Evolutionary conservation across 139 green algal species (phyloP).

Genomic region (Chlamydomonas sp.): DNA sequence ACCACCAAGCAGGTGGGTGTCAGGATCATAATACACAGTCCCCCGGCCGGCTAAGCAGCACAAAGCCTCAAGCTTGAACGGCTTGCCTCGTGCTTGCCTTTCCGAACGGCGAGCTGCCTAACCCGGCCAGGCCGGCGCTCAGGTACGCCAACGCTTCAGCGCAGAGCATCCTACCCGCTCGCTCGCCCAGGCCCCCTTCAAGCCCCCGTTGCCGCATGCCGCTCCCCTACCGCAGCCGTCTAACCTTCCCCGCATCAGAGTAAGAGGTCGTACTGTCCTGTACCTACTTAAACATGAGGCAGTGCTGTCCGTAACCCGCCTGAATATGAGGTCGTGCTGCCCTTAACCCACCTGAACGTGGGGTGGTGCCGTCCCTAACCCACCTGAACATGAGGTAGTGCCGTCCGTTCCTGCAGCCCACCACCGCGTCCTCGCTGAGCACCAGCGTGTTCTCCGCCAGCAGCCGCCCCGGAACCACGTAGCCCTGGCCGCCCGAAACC

Average conservation of each 20-base stretch:
- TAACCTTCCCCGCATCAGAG: too few species aligned
- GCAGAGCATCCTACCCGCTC: too few species aligned
- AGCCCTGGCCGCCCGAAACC: constrained; percentile 50
- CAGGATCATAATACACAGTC: neutral
- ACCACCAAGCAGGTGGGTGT: neutral
- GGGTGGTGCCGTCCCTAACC: neutral
- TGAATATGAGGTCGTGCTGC: too few species aligned
- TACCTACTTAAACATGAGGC: constrained; percentile 55
- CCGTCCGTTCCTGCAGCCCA: constrained; percentile 36
- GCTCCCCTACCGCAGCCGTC: neutral
- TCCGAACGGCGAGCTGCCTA: too few species aligned
- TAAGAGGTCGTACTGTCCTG: neutral
- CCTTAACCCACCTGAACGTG: neutral
- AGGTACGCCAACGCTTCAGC: too few species aligned
- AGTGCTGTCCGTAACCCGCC: constrained; percentile 28
- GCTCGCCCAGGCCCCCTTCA: too few species aligned
- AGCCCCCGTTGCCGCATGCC: too few species aligned
- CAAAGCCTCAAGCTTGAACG: too few species aligned
- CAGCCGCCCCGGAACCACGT: constrained; percentile 66
- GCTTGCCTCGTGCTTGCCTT: too few species aligned
- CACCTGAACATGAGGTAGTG: constrained; percentile 55
- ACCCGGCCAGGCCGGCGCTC: too few species aligned
- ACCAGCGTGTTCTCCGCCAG: constrained; percentile 86
- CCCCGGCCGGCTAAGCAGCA: too few species aligned
- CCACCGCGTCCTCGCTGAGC: constrained; percentile 64